phyloP scores from a whole-genome alignment of 352 stramenopile species.

The Elongisporangium prolatum region DNA sequence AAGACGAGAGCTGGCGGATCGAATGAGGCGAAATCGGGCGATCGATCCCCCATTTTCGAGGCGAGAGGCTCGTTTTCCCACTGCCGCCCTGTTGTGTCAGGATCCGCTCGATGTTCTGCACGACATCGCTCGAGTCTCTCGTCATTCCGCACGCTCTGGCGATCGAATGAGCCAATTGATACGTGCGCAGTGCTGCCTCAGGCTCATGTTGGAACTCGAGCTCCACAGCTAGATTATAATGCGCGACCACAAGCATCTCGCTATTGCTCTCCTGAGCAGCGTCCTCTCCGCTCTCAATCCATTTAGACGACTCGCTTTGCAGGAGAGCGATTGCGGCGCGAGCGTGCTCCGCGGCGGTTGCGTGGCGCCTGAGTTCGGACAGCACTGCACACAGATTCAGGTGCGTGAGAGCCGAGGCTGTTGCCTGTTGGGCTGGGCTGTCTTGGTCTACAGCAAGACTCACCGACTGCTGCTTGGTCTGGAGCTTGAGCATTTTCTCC shows the following conservation, averaged over 20 bases:
- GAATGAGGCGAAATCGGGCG: constrained; percentile 16
- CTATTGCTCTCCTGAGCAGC: constrained; percentile 2
- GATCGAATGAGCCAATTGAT: constrained; percentile 16
- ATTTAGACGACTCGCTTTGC: not conserved
- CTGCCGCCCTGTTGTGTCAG: constrained; percentile 12
- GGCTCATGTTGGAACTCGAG: constrained; percentile 40
- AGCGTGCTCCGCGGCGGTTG: constrained; percentile 40
- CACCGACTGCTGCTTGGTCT: constrained; percentile 19
- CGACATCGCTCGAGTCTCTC: constrained; percentile 16
- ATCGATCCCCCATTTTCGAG: constrained; percentile 10
- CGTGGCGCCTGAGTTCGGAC: constrained; percentile 44
- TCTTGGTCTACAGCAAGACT: not conserved
- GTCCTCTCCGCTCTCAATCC: not conserved
- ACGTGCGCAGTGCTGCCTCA: constrained; percentile 14
- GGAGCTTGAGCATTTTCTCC: constrained; percentile 42
- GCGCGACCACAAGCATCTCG: constrained; percentile 37
- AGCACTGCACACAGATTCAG: constrained; percentile 62
- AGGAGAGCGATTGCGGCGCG: constrained; percentile 32
- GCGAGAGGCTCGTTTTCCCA: constrained; percentile 6
- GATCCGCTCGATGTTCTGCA: constrained; percentile 19
- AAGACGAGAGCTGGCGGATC: constrained; percentile 11
- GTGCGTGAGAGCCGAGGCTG: constrained; percentile 35
- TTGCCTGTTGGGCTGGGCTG: not conserved
- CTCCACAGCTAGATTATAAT: constrained; percentile 62
- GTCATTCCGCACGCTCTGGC: constrained; percentile 11